Evolutionary conservation across 805 yeast genomes (phyloP), one percentile per base, ranked within the genome.

Genomic region (Saccharomycopsis babjevae): DNA sequence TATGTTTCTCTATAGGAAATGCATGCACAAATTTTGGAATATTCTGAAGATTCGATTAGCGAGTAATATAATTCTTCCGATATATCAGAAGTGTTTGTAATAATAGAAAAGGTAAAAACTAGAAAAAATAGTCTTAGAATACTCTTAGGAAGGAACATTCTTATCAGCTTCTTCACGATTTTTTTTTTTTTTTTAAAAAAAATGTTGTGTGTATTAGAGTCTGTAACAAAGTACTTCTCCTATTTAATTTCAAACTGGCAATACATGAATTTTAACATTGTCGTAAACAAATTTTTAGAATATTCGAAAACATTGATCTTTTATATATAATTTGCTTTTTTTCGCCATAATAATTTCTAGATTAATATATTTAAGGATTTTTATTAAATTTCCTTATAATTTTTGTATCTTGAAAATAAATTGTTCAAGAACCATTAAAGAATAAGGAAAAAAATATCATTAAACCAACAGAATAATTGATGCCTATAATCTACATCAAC

Each of bases 1-100:
- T 40, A 8, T 10, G 34, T 3, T 18, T 38, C 28, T 28, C 52
- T 30, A 22, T 57, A 52, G 11, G 25, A 32, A 20, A 61, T 55
- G 16, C 64, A 61, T 10, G 54, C 46, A 22, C 61, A 34, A 40
- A 61, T 58, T 40, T 61, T 61, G 13, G 36, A 40, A 30, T 58
- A 61, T 25, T 28, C 54, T 18, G 59, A 59, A 11, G 58, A 34
- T 16, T 57, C 61, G 25, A 58, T 42, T 5, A 61, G 43, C 16
- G 54, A 61, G 22, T 34, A 15, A 34, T 60, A 60, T 36, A 60
- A 50, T 15, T 20, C 50, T 3, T 38, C 61, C 22, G 56, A 38
- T 8, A 52, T 28, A 6, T 18, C 34, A 13, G 34, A 20, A 7
- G 43, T 10, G 25, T 3, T 46, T 22, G 40, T 13, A 56, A 36